Evolutionary conservation across 129 eudicot genomes (phyloP), one percentile per base, ranked within the genome.

Genomic region (Chrysanthemum seticuspe): DNA sequence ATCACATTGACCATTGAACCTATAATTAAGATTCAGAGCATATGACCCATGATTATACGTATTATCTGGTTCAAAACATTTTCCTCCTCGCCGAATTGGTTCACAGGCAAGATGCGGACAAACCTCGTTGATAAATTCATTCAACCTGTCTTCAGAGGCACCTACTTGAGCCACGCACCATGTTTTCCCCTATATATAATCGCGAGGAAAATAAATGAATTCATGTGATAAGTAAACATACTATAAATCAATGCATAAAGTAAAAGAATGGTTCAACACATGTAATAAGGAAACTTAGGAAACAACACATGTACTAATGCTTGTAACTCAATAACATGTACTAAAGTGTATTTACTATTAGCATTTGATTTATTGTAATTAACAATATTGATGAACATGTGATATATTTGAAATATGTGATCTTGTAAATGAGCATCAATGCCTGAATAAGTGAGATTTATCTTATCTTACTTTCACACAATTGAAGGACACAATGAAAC

Each of bases 21-120:
- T 36, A 53, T 6, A 78, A 25, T 52, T 45, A 5, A 65, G 61
- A 71, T 78, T 73, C 6, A 71, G 67, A 54, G 57, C 82, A 16
- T 64, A 71, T 4, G 78, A 78, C 12, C 68, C 82, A 45, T 78
- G 82, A 48, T 71, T 78, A 36, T 15, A 51, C 31, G 72, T 0
- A 2, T 49, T 78, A 19, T 71, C 23, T 11, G 82, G 73, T 8
- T 60, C 50, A 71, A 19, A 78, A 78, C 78, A 78, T 5, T 67
- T 63, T n/a, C 77, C 68, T 27, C 77, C 72, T 0, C 14, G 47
- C 52, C 29, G 40, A 51, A 74, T 74, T 45, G 19, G 64, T 12
- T 3, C 19, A 48, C 72, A 74, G 15, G 52, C 16, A n/a, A 52
- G 10, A 31, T 13, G 16, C 13, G 5, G 13, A 53, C 78, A 74